phyloP scores from a whole-genome alignment of 2,329 filamentous ascomycete species.

The Xylaria sp. region DNA sequence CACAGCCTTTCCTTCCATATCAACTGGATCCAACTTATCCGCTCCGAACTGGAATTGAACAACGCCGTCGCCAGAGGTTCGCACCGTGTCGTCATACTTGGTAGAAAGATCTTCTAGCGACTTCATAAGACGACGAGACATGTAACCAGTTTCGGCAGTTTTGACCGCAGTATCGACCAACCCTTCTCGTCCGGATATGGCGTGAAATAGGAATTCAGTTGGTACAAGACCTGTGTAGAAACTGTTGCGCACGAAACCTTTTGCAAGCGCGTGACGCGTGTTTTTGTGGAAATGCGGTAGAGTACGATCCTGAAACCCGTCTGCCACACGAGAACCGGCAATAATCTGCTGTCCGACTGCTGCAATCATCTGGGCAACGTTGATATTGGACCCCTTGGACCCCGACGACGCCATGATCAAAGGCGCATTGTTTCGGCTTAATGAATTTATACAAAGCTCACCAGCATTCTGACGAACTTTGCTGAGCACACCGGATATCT shows the following conservation, averaged over 20 bases:
- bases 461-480: constrained; percentile 92
- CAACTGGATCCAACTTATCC: constrained; percentile 92
- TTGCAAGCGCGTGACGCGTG: constrained; percentile 88
- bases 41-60: constrained; percentile 98
- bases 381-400: constrained; percentile 96
- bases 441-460: constrained; percentile 86
- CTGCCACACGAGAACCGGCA: constrained; percentile 87
- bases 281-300: constrained; percentile 96
- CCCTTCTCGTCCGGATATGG: constrained; percentile 97
- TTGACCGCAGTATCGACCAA: constrained; percentile 98
- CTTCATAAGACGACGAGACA: constrained; percentile 98
- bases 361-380: constrained; percentile 99
- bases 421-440: constrained; percentile 92
- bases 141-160: constrained; percentile 98
- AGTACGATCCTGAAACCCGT: constrained; percentile 96
- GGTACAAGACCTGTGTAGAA: constrained; percentile 94
- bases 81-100: constrained; percentile 92
- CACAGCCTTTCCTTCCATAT: constrained; percentile 95
- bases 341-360: constrained; percentile 99
- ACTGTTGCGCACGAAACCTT: constrained; percentile 96
- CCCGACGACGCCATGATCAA: constrained; percentile 97
- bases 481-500: constrained; percentile 89
- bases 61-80: constrained; percentile 86
- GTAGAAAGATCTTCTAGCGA: constrained; percentile 94
- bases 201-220: constrained; percentile 97